Evolutionary conservation across 768 basidiomycete genomes (phyloP).

Genomic region (Lactifluus hygrophoroides): DNA sequence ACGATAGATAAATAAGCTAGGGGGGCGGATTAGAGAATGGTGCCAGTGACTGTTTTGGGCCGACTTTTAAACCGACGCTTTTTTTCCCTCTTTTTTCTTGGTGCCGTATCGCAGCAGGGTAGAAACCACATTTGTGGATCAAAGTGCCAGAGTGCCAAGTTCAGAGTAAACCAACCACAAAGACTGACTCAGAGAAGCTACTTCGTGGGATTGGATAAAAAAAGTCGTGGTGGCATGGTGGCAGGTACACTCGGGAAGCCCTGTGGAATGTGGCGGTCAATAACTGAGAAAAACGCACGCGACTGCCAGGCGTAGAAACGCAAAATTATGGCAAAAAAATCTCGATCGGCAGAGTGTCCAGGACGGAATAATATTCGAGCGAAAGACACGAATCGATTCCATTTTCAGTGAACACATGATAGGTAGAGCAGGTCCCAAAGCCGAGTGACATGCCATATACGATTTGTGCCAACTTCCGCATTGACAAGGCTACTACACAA

Average conservation of each 20-base stretch:
- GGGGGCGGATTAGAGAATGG: not conserved
- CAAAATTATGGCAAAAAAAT: not conserved
- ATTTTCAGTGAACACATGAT: not conserved
- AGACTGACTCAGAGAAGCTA: not conserved
- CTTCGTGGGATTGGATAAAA: not conserved
- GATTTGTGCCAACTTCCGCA: not conserved
- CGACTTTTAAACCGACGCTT: conserved; percentile 1
- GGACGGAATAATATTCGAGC: not conserved
- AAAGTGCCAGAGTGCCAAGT: not conserved
- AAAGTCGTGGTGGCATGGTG: not conserved
- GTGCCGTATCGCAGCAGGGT: not conserved
- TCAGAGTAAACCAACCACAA: not conserved
- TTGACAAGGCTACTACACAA: not conserved
- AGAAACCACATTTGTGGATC: not conserved
- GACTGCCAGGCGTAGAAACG: not conserved
- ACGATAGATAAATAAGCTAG: not conserved
- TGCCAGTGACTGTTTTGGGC: no score
- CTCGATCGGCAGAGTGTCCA: not conserved
- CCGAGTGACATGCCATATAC: not conserved
- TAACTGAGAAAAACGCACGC: not conserved
- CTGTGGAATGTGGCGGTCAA: conserved; percentile 6
- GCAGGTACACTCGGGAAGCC: not conserved
- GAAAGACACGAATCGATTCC: not conserved
- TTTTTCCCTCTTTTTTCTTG: no score
- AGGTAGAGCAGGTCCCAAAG: not conserved